Conservation (phyloP, 768 basidiomycete genomes). For the Podaxis carcinomalis region DNA sequence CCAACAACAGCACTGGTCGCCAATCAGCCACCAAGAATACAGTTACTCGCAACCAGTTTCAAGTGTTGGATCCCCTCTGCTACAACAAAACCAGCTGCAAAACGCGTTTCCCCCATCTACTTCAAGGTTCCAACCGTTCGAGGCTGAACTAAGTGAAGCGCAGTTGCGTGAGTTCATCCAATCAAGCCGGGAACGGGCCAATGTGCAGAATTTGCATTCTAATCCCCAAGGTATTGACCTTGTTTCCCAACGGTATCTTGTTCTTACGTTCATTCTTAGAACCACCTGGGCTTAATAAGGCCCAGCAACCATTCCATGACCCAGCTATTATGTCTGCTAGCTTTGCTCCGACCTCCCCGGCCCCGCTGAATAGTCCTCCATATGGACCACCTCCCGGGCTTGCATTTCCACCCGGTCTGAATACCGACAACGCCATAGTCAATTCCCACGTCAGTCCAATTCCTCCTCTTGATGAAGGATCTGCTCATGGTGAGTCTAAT, state of each 20-base stretch:
- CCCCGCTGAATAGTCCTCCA: conserved; percentile 26
- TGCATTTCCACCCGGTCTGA: conserved; percentile 33
- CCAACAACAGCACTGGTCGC: conserved; percentile 34
- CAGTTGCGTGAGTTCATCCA: conserved; percentile 75
- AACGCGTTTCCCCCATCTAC: conserved; percentile 31
- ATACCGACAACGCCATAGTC: conserved; percentile 19
- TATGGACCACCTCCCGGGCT: conserved; percentile 72
- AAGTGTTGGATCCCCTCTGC: conserved; percentile 38
- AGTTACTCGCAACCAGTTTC: conserved; percentile 34
- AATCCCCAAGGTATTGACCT: background rate
- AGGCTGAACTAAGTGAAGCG: conserved; percentile 60
- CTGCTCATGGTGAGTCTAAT: conserved; percentile 65
- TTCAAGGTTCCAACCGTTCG: conserved; percentile 53
- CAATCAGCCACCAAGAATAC: conserved; percentile 35
- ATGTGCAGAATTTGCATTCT: conserved; percentile 16
- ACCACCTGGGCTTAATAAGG: conserved; percentile 14
- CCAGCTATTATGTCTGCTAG: conserved; percentile 80
- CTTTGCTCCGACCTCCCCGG: conserved; percentile 40
- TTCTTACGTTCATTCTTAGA: conserved; percentile 11
- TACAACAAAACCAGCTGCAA: conserved; percentile 43
- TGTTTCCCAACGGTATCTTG: background rate
- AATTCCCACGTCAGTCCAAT: conserved; percentile 18
- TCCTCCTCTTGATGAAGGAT: conserved; percentile 23
- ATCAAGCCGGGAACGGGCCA: conserved; percentile 56
- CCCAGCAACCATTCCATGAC: conserved; percentile 55